Evolutionary conservation across 768 basidiomycete species (phyloP).

Genomic region (Boletellus ananiceps): DNA sequence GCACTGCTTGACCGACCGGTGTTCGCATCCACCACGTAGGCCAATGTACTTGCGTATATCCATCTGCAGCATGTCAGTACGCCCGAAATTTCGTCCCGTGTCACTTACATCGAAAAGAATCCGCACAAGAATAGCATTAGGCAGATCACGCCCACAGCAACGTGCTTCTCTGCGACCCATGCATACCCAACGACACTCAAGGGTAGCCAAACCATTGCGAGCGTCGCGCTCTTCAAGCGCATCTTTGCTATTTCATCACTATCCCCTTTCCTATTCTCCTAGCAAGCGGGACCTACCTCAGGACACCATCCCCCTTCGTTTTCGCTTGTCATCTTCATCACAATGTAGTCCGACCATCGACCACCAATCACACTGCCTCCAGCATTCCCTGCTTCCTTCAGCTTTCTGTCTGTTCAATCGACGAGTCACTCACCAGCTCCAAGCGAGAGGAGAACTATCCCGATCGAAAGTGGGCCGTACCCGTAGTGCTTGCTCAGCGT

Average conservation of each 20-base stretch:
- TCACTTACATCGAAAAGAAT: conserved; percentile 65
- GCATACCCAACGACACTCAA: conserved; percentile 62
- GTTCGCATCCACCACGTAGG: conserved; percentile 87
- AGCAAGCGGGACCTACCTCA: conserved; percentile 46
- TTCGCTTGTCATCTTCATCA: conserved; percentile 37
- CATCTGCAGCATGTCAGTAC: conserved; percentile 32
- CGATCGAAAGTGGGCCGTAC: conserved; percentile 66
- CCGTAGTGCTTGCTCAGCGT: conserved; percentile 61
- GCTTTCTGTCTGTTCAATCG: neutral
- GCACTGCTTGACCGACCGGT: conserved; percentile 73
- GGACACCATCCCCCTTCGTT: conserved; percentile 51
- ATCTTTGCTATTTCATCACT: conserved; percentile 42
- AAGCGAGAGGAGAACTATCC: conserved; percentile 70
- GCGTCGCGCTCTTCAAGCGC: conserved; percentile 60
- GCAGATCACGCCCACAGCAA: conserved; percentile 64
- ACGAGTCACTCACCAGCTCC: conserved; percentile 50
- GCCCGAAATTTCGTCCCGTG: neutral
- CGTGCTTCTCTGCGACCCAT: conserved; percentile 64
- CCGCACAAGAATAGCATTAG: conserved; percentile 72
- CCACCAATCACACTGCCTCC: conserved; percentile 55
- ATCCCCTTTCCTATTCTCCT: neutral
- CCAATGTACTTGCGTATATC: conserved; percentile 67
- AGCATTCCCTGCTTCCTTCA: conserved; percentile 37
- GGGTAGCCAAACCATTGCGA: conserved; percentile 53
- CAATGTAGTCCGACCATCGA: conserved; percentile 51